Conservation (phyloP, 805 yeast species). For the Scheffersomyces ergatensis region DNA sequence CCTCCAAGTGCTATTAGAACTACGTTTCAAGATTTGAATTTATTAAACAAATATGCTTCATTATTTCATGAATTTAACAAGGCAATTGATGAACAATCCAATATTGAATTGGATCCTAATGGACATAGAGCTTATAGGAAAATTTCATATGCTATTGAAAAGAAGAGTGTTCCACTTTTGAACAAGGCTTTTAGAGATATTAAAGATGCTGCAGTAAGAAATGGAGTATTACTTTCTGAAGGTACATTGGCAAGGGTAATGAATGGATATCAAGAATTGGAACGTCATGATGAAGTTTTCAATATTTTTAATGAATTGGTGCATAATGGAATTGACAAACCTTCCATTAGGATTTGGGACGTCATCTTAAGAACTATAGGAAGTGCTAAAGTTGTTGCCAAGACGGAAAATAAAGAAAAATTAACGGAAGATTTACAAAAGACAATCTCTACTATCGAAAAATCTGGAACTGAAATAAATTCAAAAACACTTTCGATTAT, state of each 20-base stretch:
- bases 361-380: conserved; percentile 51
- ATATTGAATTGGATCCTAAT: conserved; percentile 29
- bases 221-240: conserved; percentile 35
- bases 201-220: conserved; percentile 17
- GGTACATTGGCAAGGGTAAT: conserved; percentile 42
- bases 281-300: conserved; percentile 34
- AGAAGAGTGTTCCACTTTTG: conserved; percentile 16
- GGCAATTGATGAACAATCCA: background rate
- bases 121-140: conserved; percentile 17
- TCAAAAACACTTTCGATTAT: conserved; percentile 48
- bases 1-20: background rate
- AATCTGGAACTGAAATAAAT: conserved; percentile 35
- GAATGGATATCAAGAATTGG: conserved; percentile 41
- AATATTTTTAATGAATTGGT: conserved; percentile 52
- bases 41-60: background rate
- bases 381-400: conserved; percentile 22
- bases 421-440: conserved; percentile 21
- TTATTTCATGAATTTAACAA: conserved; percentile 6
- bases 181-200: conserved; percentile 21
- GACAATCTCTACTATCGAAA: conserved; percentile 27
- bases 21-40: conserved; percentile 1
- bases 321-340: conserved; percentile 29
- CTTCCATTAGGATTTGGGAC: conserved; percentile 58
- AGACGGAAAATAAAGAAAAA: conserved; percentile 22
- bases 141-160: conserved; percentile 18